phyloP scores from a whole-genome alignment of 1,139 yeast genomes.

The Debaryomyces psychrophilus region DNA sequence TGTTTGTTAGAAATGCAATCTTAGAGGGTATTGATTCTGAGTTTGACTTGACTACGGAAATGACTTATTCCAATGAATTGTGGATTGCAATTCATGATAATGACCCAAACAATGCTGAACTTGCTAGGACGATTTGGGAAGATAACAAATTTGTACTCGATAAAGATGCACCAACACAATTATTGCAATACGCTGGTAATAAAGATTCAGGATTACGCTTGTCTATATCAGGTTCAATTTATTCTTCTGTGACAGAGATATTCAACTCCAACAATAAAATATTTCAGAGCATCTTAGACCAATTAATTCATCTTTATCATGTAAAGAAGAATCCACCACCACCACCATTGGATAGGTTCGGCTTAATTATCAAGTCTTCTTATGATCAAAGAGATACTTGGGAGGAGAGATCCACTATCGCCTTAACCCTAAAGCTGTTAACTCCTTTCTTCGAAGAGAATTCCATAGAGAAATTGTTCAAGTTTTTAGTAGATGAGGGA shows the following conservation, averaged over 20 bases:
- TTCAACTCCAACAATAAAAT: constrained; percentile 24
- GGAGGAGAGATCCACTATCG: constrained; percentile 84
- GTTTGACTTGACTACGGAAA: constrained; percentile 66
- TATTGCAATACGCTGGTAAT: constrained; percentile 55
- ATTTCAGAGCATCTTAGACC: constrained; percentile 41
- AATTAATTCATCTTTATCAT: constrained; percentile 57
- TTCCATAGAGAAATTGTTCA: constrained; percentile 52
- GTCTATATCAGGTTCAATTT: constrained; percentile 64
- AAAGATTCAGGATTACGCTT: constrained; percentile 66
- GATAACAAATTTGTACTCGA: constrained; percentile 63
- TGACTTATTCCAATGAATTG: constrained; percentile 64
- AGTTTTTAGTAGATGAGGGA: constrained; percentile 60
- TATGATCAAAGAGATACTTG: constrained; percentile 70
- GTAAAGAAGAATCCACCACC: constrained; percentile 75
- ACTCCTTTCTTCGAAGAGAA: constrained; percentile 49
- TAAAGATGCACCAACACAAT: constrained; percentile 44
- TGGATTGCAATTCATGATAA: constrained; percentile 82
- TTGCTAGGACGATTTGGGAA: constrained; percentile 84
- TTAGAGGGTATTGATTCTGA: constrained; percentile 87
- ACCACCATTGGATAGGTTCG: constrained; percentile 75
- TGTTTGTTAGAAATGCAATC: constrained; percentile 75
- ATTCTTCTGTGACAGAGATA: constrained; percentile 41
- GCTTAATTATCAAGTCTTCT: constrained; percentile 69
- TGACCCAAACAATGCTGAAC: constrained; percentile 60
- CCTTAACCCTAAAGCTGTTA: constrained; percentile 63